Percentiles rank a stretch among this genome's conserved stretches.
Conservation (phyloP, 2,329 filamentous ascomycete genomes). For the Beauveria caledonica region DNA sequence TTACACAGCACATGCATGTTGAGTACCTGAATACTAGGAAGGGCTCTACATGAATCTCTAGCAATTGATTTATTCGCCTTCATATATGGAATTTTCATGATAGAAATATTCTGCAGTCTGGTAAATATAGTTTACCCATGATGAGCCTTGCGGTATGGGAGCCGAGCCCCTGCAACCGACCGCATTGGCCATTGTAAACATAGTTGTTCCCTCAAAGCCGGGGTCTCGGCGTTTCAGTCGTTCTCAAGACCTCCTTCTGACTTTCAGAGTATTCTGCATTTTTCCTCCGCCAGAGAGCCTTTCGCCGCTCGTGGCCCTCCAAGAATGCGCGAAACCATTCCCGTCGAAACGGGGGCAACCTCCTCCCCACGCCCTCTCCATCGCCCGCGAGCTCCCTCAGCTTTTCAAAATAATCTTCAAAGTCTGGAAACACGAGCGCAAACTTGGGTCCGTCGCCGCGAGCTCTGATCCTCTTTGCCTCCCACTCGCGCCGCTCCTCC, state of each 20-base stretch:
- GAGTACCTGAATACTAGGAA: too few species aligned
- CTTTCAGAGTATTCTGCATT: not conserved
- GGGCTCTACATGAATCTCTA: too few species aligned
- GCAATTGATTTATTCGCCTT: too few species aligned
- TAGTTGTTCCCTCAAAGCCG: not conserved
- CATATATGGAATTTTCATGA: too few species aligned
- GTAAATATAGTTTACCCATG: too few species aligned
- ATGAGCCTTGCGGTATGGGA: too few species aligned
- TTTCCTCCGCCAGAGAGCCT: constrained; percentile 18
- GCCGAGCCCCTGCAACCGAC: too few species aligned
- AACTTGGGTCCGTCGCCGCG: constrained; percentile 52
- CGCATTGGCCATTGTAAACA: not conserved
- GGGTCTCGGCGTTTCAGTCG: not conserved
- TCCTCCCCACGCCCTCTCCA: constrained; percentile 34
- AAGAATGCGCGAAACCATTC: constrained; percentile 44
- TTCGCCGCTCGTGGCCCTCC: constrained; percentile 46
- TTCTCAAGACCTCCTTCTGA: not conserved
- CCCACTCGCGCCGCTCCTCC: constrained; percentile 47
- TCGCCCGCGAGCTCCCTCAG: constrained; percentile 42
- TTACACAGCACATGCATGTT: too few species aligned
- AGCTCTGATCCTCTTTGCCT: constrained; percentile 41
- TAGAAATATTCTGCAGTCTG: too few species aligned
- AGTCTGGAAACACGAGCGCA: constrained; percentile 49
- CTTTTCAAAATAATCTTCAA: constrained; percentile 56
- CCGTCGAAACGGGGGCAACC: constrained; percentile 34